Conservation (phyloP, 2,329 filamentous ascomycete genomes). For the Beauveria varroae region DNA sequence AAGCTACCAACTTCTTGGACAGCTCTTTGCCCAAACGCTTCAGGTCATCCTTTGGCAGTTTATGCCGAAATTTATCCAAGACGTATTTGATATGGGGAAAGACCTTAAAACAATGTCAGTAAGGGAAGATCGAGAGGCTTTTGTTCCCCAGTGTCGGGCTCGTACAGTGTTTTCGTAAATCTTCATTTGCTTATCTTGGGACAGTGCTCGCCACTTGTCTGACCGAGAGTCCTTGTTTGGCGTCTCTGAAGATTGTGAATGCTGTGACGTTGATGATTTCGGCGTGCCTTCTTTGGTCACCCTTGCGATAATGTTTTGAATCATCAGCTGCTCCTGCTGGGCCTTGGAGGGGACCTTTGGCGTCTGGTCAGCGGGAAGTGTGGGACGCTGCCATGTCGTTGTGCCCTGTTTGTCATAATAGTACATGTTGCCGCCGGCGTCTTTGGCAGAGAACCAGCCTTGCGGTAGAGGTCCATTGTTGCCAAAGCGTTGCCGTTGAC, state of each 20-base stretch:
- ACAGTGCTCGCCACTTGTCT: conserved; percentile 63
- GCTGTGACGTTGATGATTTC: conserved; percentile 32
- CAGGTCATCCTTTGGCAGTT: conserved; percentile 72
- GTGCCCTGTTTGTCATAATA: conserved; percentile 75
- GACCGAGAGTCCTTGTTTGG: conserved; percentile 51
- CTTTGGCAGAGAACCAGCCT: conserved; percentile 79
- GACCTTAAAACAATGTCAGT: conserved; percentile 44
- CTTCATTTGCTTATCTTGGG: conserved; percentile 85
- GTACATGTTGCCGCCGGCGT: conserved; percentile 65
- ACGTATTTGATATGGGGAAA: conserved; percentile 80
- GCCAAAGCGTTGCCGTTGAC: conserved; percentile 40
- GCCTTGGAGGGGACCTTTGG: conserved; percentile 59
- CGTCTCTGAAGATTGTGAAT: conserved; percentile 46
- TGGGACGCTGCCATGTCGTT: conserved; percentile 78
- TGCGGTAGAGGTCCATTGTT: conserved; percentile 52
- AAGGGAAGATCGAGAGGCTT: neutral
- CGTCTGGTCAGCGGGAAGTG: conserved; percentile 53
- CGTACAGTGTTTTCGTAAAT: conserved; percentile 89
- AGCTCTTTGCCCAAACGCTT: conserved; percentile 60
- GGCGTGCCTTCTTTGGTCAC: conserved; percentile 63
- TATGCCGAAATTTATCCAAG: conserved; percentile 78
- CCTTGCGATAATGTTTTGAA: conserved; percentile 80
- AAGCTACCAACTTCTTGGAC: conserved; percentile 81
- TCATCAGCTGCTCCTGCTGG: conserved; percentile 57
- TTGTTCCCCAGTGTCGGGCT: conserved; percentile 12